Conservation (phyloP, 371 early-diverging fungal species). For the Actinomucor elegans region DNA sequence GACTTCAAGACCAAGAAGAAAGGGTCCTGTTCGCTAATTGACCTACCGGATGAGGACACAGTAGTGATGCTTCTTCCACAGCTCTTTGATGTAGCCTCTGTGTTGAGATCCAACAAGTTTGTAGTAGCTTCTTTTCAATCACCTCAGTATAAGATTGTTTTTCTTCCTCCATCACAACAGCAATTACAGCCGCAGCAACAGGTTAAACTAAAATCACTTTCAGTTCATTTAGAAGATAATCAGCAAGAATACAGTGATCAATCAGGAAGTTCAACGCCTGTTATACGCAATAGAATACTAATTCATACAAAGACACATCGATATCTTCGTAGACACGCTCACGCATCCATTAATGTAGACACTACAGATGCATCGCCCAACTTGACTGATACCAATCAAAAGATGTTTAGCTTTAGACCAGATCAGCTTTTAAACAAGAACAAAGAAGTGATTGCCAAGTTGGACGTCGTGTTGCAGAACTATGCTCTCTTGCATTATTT, state of each 20-base stretch:
- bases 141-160: conserved; percentile 27
- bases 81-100: conserved; percentile 46
- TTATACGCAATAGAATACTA: neutral
- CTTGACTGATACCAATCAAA: neutral
- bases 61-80: conserved; percentile 40
- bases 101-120: conserved; percentile 48
- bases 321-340: conserved; percentile 13
- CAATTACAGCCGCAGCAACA: neutral
- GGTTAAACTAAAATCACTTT: neutral
- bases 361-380: neutral
- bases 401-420: conserved; percentile 23
- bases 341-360: neutral
- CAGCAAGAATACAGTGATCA: conserved; percentile 4
- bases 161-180: neutral
- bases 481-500: conserved; percentile 40
- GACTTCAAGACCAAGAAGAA: conserved; percentile 28
- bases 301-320: conserved; percentile 9
- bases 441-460: conserved; percentile 25
- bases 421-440: conserved; percentile 28
- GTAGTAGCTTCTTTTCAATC: conserved; percentile 43
- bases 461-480: conserved; percentile 23
- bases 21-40: neutral
- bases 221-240: conserved; percentile 2
- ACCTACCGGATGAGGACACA: conserved; percentile 7
- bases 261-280: conserved; percentile 15